Conservation (phyloP, 805 yeast genomes). For the Jamesozyma lodderae region DNA sequence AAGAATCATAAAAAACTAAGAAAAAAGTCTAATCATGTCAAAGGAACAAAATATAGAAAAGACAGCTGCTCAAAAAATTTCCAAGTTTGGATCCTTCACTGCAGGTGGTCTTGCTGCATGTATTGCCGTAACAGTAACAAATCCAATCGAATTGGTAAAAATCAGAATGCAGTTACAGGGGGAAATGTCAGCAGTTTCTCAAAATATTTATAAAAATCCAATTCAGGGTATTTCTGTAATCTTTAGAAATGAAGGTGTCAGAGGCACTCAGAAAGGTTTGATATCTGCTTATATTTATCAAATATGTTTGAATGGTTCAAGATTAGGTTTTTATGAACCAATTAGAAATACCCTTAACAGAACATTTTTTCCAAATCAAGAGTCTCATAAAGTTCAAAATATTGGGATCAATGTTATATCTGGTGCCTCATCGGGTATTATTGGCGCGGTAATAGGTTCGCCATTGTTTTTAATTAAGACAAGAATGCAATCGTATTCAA, state of each 20-base stretch:
- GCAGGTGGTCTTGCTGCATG: conserved; percentile 96
- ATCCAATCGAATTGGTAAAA: conserved; percentile 90
- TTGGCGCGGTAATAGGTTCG: conserved; percentile 84
- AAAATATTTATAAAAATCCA: conserved; percentile 68
- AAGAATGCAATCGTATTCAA: conserved; percentile 90
- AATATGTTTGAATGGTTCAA: conserved; percentile 83
- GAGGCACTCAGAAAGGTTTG: conserved; percentile 85
- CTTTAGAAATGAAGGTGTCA: conserved; percentile 70
- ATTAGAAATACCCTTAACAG: conserved; percentile 52
- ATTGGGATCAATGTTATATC: conserved; percentile 58
- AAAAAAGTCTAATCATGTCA: conserved; percentile 3
- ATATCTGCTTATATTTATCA: conserved; percentile 86
- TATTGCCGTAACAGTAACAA: conserved; percentile 94
- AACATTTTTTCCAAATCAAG: conserved; percentile 42
- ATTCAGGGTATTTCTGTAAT: conserved; percentile 72
- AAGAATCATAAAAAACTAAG: no score
- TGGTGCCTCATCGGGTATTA: conserved; percentile 77
- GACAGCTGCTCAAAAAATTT: conserved; percentile 49
- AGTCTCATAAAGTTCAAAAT: conserved; percentile 41
- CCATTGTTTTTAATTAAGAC: conserved; percentile 91
- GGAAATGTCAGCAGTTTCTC: conserved; percentile 52
- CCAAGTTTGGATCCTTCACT: conserved; percentile 67
- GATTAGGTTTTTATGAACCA: conserved; percentile 93
- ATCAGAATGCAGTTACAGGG: conserved; percentile 97
- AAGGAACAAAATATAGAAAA: conserved; percentile 17